Evolutionary conservation across 805 yeast species (phyloP), one percentile per base, ranked within the genome.

Genomic region (Metschnikowia borealis): DNA sequence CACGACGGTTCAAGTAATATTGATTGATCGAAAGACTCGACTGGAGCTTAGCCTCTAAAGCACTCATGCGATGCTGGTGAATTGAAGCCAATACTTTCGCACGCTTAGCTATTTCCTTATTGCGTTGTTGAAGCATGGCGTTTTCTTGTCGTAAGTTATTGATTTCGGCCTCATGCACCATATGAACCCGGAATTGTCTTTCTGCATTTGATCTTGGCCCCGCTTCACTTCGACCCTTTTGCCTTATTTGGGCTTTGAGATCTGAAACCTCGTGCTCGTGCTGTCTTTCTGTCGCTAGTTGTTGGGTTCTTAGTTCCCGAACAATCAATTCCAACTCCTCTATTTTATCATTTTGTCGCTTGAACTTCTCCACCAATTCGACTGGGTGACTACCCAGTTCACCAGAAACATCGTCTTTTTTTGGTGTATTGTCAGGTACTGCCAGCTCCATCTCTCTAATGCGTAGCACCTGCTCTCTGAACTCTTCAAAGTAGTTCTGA

Each of bases 401-500:
- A 38, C 15, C 23, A 18, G 18, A 10, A 15, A 15, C 3, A 20
- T 20, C 31, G 18, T 21, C 41, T n/a, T 5, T 23, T 23, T 38
- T 38, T 17, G 34, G 5, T 26, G 20, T 39, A 20, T 13, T 38
- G 4, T 38, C 32, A 38, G 17, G 13, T 32, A 31, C 38, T n/a
- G 37, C 17, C 29, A 5, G 17, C 31, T 33, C 38, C 37, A 21
- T 18, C 14, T 42, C 38, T 33, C 45, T 18, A n/a, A 42, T 42
- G 15, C 29, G 37, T n/a, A 32, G 38, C 8, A 67, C 65, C 21
- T 58, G 60, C 33, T 58, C 61, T 40, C 57, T 57, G 33, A 68
- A 52, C 29, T 57, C 59, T 17, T 58, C 56, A 33, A 62, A 62
- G 47, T 41, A 49, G 42, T 52, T 52, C 13, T 44, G 48, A n/a